A percentile compares a stretch with the other conserved stretches of the same genome.
These are phyloP conservation scores for Cladorrhinum sp. DNA, from an alignment of 2,329 filamentous ascomycete species.

Conservation along the genomic window DNA sequence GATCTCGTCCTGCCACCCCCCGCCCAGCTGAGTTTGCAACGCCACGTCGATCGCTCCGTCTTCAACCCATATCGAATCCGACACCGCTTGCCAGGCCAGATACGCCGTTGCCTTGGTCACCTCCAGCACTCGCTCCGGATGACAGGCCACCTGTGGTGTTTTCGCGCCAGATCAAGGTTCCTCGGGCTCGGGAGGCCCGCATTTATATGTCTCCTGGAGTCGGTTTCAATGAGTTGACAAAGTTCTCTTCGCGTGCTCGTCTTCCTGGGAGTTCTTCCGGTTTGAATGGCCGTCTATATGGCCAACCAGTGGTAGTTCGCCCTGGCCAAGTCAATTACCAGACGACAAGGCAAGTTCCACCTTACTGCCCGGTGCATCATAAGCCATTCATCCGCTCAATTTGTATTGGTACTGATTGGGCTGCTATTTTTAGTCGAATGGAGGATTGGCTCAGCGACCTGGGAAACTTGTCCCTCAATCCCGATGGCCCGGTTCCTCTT, in stretches of 20 bases:
- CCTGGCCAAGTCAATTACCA: background rate
- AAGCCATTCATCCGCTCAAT: background rate
- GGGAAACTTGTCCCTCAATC: constrained; percentile 12
- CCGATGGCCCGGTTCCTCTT: background rate
- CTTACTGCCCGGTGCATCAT: no score
- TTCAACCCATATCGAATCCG: background rate
- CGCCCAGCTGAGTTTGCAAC: background rate
- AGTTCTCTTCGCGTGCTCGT: background rate
- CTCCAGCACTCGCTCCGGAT: background rate
- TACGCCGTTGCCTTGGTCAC: background rate
- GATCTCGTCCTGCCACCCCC: background rate
- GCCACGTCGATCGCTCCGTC: background rate
- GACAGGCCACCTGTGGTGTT: background rate
- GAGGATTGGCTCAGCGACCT: constrained; percentile 6
- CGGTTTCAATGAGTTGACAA: background rate
- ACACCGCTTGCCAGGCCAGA: background rate
- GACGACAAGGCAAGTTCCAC: background rate
- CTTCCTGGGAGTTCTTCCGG: background rate
- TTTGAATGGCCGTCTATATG: background rate
- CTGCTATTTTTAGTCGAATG: background rate
- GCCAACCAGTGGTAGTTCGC: background rate
- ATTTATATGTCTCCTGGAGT: background rate
- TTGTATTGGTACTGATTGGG: background rate
- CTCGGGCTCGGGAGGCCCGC: background rate
- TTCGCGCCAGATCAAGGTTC: background rate